Conservation (phyloP, 2,329 filamentous ascomycete genomes). For the Paramyrothecium roridum region DNA sequence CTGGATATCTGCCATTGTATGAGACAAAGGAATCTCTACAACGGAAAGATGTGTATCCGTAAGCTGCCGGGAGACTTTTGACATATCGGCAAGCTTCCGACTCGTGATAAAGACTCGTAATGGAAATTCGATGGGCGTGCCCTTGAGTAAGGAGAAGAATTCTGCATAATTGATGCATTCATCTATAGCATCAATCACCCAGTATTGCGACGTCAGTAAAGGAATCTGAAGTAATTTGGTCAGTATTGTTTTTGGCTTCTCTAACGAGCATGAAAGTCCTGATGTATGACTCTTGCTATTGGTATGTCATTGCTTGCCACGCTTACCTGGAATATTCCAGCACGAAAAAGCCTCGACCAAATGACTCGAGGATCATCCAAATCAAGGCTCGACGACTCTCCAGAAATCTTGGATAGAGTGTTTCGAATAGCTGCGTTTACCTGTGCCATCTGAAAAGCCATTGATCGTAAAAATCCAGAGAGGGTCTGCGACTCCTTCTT, state of each 20-base stretch:
- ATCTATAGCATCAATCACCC: slow-evolving; percentile 32
- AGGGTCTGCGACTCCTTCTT: slow-evolving; percentile 10
- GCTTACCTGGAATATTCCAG: slow-evolving; percentile 22
- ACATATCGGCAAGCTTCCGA: slow-evolving; percentile 17
- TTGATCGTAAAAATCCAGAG: slow-evolving; percentile 14
- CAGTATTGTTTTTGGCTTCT: too few relatives aligned
- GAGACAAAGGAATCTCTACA: slow-evolving; percentile 8
- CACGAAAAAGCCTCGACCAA: too few relatives aligned
- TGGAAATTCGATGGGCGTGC: slow-evolving; percentile 13
- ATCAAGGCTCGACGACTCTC: slow-evolving; percentile 15
- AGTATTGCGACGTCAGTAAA: slow-evolving; percentile 19
- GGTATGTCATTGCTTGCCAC: too few relatives aligned
- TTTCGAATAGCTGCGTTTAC: slow-evolving; percentile 14
- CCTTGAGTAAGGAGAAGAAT: slow-evolving; percentile 16
- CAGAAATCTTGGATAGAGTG: slow-evolving; percentile 13
- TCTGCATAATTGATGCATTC: slow-evolving; percentile 21
- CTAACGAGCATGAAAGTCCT: too few relatives aligned
- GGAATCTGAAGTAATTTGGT: too few relatives aligned
- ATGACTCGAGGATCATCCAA: slow-evolving; percentile 20
- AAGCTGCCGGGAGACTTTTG: slow-evolving; percentile 1
- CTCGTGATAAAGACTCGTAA: slow-evolving; percentile 24
- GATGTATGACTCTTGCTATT: too few relatives aligned
- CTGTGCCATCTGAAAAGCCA: slow-evolving; percentile 29
- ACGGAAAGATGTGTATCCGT: not conserved
- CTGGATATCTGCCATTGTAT: slow-evolving; percentile 20